Evolutionary conservation across 495 filamentous ascomycete species (phyloP), one percentile per base, ranked within the genome.

Genomic region (Platismatia glauca): DNA sequence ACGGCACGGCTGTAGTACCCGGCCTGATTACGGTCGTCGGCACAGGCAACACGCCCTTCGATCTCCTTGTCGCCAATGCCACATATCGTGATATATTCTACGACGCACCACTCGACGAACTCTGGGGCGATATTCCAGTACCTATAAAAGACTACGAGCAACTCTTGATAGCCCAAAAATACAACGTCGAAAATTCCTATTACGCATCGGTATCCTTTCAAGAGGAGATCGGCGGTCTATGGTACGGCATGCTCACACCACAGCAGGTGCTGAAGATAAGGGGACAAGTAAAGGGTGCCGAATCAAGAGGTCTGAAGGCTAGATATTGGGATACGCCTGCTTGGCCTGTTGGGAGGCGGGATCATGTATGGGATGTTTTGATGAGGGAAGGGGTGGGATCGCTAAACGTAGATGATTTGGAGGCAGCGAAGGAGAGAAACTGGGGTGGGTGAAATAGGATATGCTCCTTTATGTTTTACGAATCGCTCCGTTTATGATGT

Each of bases 301-400:
- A 84, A 64, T 70, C 73, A 37, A 79, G 80, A 61, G 88, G 89
- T 0, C 78, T 92, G 55, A 81, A 81, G 60, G 83, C 81, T 9
- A 71, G 90, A 59, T 93, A 90, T 71, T 95, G 89, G 89, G 83
- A 87, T 48, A 78, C 85, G 22, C 89, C 89, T 3, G 68, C 68
- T 59, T 84, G 89, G 85, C 81, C 89, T 61, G 61, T 86, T 29
- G 77, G 82, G 27, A 67, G 80, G 44, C 76, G 88, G 46, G 86
- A 91, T 71, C 73, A 79, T 24, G 75, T 93, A 31, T 92, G 89
- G 89, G 73, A 81, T 65, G 78, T 82, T 4, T 71, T 94, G 38
- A 72, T 88, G 24, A 71, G 75, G 37, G 87, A 89, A 66, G 89
- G 88, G 0, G 85, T 87, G 33, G 86, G 84, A 56, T 71, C 86